Evolutionary conservation across 768 basidiomycete species (phyloP), one percentile per base, ranked within the genome.

Genomic region (Sarcodon aspratus): DNA sequence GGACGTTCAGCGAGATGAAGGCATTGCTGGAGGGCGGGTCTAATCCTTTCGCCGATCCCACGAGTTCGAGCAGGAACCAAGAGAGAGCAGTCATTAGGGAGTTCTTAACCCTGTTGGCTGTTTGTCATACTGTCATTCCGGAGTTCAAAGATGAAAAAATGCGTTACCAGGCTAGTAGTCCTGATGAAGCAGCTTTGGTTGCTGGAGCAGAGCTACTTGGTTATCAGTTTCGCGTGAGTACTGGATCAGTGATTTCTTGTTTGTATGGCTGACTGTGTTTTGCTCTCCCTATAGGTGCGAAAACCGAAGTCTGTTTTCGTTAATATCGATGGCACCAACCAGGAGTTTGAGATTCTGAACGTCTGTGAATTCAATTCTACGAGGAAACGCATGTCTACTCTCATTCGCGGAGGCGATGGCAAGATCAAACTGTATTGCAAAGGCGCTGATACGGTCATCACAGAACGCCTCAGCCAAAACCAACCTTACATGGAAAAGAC

Each of bases 281-380:
- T 3, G 31, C 31, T 27, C n/a, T 48, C 40, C 17, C 33, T 46
- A 12, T 61, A 97, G 93, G 94, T 75, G 2, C 85, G 96, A 36
- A 99, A 99, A 64, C 96, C 96, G 5, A 92, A 85, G 61, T 96
- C 95, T 0, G 89, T 94, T 7, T 97, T 90, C 60, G 80, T 98
- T 47, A 83, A 86, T 36, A 72, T 94, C 49, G 70, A 76, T 45
- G 92, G 90, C 15, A 65, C 70, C 48, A 66, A 72, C 0, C 75
- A 78, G 49, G 92, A 98, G 61, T 98, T 82, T 61, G 80, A 97
- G 59, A 79, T 98, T 49, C 66, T 99, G 51, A 98, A 98, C 60
- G 85, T 99, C 40, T 96, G 94, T 76, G 96, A 98, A 67, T 99
- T 99, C 75, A 98, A 98, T 62, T 96, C 92, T 18, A 90, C 92